A percentile compares a stretch with the other conserved stretches of the same genome.
phyloP scores from a whole-genome alignment of 2,329 filamentous ascomycete species.

The Drechslerella coelobrocha region DNA sequence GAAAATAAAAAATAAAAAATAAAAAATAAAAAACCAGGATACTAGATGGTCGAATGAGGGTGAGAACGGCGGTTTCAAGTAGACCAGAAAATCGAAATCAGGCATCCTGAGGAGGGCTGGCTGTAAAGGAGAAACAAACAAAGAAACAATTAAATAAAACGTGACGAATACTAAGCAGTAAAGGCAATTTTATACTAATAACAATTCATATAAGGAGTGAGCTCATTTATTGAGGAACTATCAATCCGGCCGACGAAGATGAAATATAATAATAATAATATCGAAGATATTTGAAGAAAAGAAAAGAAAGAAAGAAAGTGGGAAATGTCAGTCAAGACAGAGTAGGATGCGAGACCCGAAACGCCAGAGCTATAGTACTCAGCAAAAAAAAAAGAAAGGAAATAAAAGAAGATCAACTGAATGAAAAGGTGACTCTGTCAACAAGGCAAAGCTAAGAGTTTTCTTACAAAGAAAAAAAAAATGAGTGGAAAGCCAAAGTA shows the following conservation, averaged over 20 bases:
- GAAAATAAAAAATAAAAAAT: not conserved
- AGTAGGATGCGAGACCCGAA: slow-evolving; percentile 32
- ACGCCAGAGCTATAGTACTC: slow-evolving; percentile 46
- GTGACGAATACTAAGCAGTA: not conserved
- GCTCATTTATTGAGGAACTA: not conserved
- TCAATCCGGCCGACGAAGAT: not conserved
- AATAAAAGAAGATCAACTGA: too few species aligned
- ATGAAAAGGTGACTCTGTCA: not conserved
- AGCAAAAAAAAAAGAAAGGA: slow-evolving; percentile 18
- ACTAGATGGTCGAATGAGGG: not conserved
- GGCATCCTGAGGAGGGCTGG: not conserved
- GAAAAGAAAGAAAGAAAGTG: too few species aligned
- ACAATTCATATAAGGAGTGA: not conserved
- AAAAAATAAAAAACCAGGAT: not conserved
- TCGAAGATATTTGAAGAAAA: not conserved
- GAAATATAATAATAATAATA: not conserved
- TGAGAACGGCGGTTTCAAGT: slow-evolving; percentile 30
- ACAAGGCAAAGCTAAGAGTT: slow-evolving; percentile 10
- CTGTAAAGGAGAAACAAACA: slow-evolving; percentile 1
- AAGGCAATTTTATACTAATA: not conserved
- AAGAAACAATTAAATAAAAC: slow-evolving; percentile 16
- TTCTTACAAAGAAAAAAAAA: slow-evolving; percentile 20
- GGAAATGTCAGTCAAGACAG: slow-evolving; percentile 10
- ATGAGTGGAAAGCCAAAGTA: slow-evolving; percentile 9
- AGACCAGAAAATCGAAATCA: slow-evolving; percentile 18